These are phyloP conservation scores for Irineochytrium annulatum DNA, from an alignment of 192 early-diverging fungal species.

Conservation along the genomic window DNA sequence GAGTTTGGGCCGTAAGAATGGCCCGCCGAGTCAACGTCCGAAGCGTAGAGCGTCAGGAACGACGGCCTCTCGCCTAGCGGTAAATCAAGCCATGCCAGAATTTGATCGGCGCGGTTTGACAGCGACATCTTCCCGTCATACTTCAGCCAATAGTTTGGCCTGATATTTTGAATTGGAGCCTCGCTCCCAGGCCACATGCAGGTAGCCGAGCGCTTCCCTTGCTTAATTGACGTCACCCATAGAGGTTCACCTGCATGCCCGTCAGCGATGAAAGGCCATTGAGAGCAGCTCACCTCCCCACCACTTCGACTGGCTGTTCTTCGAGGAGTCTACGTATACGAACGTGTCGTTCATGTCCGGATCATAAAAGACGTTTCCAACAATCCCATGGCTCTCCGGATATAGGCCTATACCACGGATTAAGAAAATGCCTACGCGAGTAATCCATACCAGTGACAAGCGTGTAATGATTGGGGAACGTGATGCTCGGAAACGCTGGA, in stretches of 20 bases:
- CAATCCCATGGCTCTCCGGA: slow-evolving; percentile 88
- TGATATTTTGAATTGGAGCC: slow-evolving; percentile 43
- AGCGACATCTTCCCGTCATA: slow-evolving; percentile 46
- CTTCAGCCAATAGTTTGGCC: slow-evolving; percentile 64
- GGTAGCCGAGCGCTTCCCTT: slow-evolving; percentile 64
- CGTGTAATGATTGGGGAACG: slow-evolving; percentile 92
- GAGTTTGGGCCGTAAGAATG: slow-evolving; percentile 71
- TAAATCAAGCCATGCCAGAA: slow-evolving; percentile 77
- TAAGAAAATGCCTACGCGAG: neutral
- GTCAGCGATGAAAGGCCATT: neutral
- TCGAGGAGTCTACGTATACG: slow-evolving; percentile 64
- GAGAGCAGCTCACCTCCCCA: slow-evolving; percentile 79
- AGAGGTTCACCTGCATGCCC: slow-evolving; percentile 35
- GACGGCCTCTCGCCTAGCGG: slow-evolving; percentile 64
- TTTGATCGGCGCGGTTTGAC: slow-evolving; percentile 50
- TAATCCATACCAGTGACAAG: slow-evolving; percentile 60
- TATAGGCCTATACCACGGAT: slow-evolving; percentile 57
- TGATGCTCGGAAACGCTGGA: slow-evolving; percentile 72
- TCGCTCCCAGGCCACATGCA: slow-evolving; percentile 87
- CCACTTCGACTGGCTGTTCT: slow-evolving; percentile 68
- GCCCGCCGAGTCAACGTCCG: slow-evolving; percentile 75
- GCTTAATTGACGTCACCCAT: slow-evolving; percentile 80
- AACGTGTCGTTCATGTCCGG: slow-evolving; percentile 66
- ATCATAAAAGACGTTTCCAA: slow-evolving; percentile 84
- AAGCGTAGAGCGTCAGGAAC: slow-evolving; percentile 73